Conservation (phyloP, 1,284 basidiomycete genomes). For the Trichosporon faecale region DNA sequence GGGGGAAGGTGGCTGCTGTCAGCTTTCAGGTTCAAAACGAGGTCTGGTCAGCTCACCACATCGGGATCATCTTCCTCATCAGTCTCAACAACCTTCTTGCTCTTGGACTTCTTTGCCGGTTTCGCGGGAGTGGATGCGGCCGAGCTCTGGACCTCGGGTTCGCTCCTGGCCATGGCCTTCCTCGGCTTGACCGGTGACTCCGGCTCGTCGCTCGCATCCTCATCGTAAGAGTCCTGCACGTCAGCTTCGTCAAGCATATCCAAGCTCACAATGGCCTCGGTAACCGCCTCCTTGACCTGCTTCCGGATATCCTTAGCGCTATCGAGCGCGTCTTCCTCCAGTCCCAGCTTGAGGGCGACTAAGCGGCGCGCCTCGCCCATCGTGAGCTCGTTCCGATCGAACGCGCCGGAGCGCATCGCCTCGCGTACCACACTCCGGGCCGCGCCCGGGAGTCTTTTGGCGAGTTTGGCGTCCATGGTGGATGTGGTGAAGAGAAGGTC, state of each 20-base stretch:
- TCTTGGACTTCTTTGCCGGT: background rate
- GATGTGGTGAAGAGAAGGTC: background rate
- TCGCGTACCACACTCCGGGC: conserved; percentile 23
- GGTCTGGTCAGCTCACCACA: background rate
- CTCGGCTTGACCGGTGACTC: background rate
- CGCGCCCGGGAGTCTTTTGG: conserved; percentile 7
- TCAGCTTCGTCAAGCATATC: background rate
- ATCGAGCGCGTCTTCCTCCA: conserved; percentile 29
- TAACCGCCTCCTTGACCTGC: conserved; percentile 49
- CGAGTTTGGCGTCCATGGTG: conserved; percentile 14
- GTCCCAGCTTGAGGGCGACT: conserved; percentile 30
- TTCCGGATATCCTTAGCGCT: conserved; percentile 34
- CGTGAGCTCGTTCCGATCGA: conserved; percentile 37
- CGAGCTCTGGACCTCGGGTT: conserved; percentile 15
- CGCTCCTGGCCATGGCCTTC: conserved; percentile 7
- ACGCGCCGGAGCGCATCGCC: conserved; percentile 29
- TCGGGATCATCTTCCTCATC: background rate
- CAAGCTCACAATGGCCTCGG: conserved; percentile 38
- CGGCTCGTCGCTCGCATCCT: conserved; percentile 9
- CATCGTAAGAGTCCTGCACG: conserved; percentile 10
- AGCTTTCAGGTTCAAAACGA: background rate
- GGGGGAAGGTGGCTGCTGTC: conserved; percentile 9
- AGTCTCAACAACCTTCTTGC: conserved; percentile 1
- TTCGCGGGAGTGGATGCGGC: background rate
- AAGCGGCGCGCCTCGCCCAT: conserved; percentile 31